Base-by-base conservation (phyloP, 768 basidiomycete species). In the Mycena amicta region DNA sequence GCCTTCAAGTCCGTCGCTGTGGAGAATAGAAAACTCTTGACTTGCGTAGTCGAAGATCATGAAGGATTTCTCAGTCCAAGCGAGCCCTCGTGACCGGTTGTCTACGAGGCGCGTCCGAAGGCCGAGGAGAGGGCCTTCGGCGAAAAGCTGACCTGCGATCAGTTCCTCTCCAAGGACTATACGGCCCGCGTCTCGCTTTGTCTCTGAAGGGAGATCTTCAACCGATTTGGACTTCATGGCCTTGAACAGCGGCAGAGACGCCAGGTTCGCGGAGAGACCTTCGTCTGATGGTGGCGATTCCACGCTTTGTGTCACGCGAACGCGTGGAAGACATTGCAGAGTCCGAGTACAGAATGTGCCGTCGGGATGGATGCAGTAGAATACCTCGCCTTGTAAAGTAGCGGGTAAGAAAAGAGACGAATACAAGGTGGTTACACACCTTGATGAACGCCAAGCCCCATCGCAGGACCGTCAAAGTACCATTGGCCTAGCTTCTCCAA, bases 201-300 rank as follows among this genome's bases (percentile, higher is more conserved):
- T 8, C 33, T 37, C 56, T 71, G 64, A 29, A 67, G 63, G 43
- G 3, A 82, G 51, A 52, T 77, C 74, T 28, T 88, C 87, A 0
- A 76, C 65, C n/a, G 83, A 82, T n/a, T 68, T 76, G 26, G 73
- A 73, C 54, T 77, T 76, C 15, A 83, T 75, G 1, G 77, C 73
- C 67, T 85, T 91, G 75, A 91, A 86, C n/a, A 89, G 71, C 1
- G 78, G 76, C n/a, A 84, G 68, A 11, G 74, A 61, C 26, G 67
- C 53, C 31, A 56, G 47, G 49, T 63, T 65, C 45, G 31, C 71
- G 68, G 49, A 61, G 67, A 39, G 60, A 61, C 37, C 72, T 66
- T 46, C 74, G 66, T 25, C 77, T 74, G 20, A 70, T 51, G 26
- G 66, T 50, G 50, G 53, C 4, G 50, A 57, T 15, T 70, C 71